Evolutionary conservation across 176 grass and related monocot genomes (phyloP).

Genomic region (Leersia perrieri): DNA sequence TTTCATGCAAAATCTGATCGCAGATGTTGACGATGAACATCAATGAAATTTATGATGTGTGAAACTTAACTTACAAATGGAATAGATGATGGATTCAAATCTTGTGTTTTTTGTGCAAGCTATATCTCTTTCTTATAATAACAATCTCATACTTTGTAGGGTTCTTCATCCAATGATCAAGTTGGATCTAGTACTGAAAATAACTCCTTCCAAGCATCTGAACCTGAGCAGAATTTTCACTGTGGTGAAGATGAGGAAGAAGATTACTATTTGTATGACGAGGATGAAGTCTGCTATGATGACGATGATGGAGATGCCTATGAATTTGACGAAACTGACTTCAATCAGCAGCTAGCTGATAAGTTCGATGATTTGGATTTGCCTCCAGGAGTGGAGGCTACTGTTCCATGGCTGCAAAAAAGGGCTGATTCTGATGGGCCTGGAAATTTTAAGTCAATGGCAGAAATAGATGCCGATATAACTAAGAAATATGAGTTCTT

Average conservation of each 20-base stretch:
- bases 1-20: neutral
- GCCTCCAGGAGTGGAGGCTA: conserved; percentile 81
- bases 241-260: conserved; percentile 47
- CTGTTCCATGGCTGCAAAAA: conserved; percentile 59
- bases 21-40: neutral
- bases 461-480: conserved; percentile 68
- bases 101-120: neutral
- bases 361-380: conserved; percentile 82
- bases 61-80: neutral
- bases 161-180: conserved; percentile 38
- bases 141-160: conserved; percentile 40
- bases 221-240: conserved; percentile 31
- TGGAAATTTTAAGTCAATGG: conserved; percentile 41
- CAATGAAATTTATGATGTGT: neutral
- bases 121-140: conserved; percentile 14
- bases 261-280: conserved; percentile 59
- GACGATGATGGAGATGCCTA: conserved; percentile 44
- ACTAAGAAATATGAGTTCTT: conserved; percentile 70
- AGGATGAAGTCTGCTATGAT: conserved; percentile 32
- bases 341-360: conserved; percentile 53
- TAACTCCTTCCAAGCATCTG: conserved; percentile 25
- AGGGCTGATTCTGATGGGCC: conserved; percentile 9
- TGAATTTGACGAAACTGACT: conserved; percentile 42
- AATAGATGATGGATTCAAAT: neutral
- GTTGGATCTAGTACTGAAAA: conserved; percentile 45